A percentile compares a stretch with the other conserved stretches of the same genome.
Evolutionary conservation across 768 basidiomycete genomes (phyloP).

Genomic region (Suillus subalutaceus): DNA sequence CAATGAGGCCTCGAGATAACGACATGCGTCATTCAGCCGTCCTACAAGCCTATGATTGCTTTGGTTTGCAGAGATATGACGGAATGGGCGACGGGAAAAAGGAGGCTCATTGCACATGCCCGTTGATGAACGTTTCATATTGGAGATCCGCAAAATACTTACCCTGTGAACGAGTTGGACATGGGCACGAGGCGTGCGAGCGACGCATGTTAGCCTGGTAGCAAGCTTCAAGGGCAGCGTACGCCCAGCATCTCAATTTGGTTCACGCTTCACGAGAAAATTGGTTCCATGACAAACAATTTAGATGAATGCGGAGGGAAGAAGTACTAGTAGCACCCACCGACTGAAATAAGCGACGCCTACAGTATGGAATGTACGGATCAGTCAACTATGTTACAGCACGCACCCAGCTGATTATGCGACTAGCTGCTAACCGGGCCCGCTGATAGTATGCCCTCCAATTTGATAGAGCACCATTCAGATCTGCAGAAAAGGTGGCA

Average conservation of each 20-base stretch:
- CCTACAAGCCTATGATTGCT: background rate
- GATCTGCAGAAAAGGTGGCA: background rate
- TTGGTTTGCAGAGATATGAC: background rate
- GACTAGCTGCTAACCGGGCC: background rate
- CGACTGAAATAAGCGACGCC: background rate
- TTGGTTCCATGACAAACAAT: background rate
- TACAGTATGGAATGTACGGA: background rate
- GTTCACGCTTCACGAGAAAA: background rate
- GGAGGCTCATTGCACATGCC: conserved; percentile 1
- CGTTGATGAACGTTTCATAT: conserved; percentile 3
- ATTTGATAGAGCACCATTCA: background rate
- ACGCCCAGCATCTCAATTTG: background rate
- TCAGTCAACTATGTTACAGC: background rate
- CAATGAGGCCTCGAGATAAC: conserved; percentile 19
- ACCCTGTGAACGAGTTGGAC: background rate
- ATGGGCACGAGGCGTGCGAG: background rate
- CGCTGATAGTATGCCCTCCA: background rate
- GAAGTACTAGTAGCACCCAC: background rate
- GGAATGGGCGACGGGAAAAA: conserved; percentile 6
- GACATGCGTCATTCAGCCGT: background rate
- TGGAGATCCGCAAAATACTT: background rate
- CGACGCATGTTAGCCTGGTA: background rate
- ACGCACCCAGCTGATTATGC: background rate
- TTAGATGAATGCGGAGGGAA: background rate
- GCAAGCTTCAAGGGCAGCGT: too few species aligned